These are phyloP conservation scores for Eutrema yunnanense DNA, from an alignment of 345 rosid genomes.

Conservation along the genomic window DNA sequence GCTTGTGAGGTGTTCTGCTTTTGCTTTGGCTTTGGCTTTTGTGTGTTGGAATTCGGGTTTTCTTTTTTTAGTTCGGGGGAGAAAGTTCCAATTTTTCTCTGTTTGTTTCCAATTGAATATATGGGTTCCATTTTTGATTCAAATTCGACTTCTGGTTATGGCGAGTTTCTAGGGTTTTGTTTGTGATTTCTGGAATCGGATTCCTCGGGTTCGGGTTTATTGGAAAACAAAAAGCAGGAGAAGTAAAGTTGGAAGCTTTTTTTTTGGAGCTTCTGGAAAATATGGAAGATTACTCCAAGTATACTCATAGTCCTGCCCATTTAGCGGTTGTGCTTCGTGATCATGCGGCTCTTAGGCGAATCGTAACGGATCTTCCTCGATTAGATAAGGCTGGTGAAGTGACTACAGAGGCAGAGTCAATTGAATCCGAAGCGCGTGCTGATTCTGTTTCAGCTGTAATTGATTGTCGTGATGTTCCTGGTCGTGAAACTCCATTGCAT, in stretches of 20 bases:
- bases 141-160: constrained; percentile 32
- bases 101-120: background rate
- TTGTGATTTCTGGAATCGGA: constrained; percentile 8
- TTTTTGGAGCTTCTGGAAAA: background rate
- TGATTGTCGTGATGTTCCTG: constrained; percentile 89
- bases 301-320: constrained; percentile 85
- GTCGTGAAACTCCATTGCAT: constrained; percentile 96
- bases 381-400: constrained; percentile 86
- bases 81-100: background rate
- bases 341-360: constrained; percentile 54
- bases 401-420: constrained; percentile 66
- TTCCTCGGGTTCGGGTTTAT: constrained; percentile 9
- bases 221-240: background rate
- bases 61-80: background rate
- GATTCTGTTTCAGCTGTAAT: constrained; percentile 69
- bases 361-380: constrained; percentile 58
- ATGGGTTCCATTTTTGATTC: background rate
- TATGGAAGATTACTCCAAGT: constrained; percentile 80
- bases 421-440: constrained; percentile 65
- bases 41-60: constrained; percentile 1
- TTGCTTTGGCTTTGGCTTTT: background rate
- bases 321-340: constrained; percentile 75
- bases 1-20: background rate
- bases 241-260: background rate
- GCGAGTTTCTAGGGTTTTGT: constrained; percentile 14